Evolutionary conservation across 1,284 basidiomycete genomes (phyloP).

Genomic region (Sporisorium iseilematis-ciliati): DNA sequence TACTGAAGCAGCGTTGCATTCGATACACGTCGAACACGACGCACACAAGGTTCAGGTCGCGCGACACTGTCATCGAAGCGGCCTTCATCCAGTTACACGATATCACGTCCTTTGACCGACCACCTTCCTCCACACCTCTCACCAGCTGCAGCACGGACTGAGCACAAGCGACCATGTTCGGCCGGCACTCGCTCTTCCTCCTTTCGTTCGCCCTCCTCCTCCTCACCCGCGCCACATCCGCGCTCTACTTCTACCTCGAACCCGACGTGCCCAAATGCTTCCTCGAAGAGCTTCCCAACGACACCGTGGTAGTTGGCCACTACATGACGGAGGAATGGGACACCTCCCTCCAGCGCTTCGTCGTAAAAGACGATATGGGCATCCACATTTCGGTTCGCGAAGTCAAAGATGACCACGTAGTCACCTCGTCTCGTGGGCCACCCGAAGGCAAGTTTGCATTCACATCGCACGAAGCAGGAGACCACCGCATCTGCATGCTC

Average conservation of each 20-base stretch:
- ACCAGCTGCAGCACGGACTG: too few relatives aligned
- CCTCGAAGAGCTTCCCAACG: slow-evolving; percentile 94
- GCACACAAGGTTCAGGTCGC: neutral
- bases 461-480: slow-evolving; percentile 93
- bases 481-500: slow-evolving; percentile 94
- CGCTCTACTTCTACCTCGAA: slow-evolving; percentile 72
- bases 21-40: too few relatives aligned
- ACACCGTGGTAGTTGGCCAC: slow-evolving; percentile 92
- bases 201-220: slow-evolving; percentile 25
- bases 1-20: neutral
- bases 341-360: slow-evolving; percentile 79
- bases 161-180: slow-evolving; percentile 18
- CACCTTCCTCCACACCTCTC: neutral
- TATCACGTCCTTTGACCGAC: too few relatives aligned
- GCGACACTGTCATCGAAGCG: neutral
- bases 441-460: slow-evolving; percentile 94
- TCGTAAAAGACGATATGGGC: slow-evolving; percentile 81
- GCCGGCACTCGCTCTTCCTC: slow-evolving; percentile 8
- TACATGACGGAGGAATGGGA: slow-evolving; percentile 85
- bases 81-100: too few relatives aligned
- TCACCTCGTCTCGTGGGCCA: slow-evolving; percentile 86
- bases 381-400: slow-evolving; percentile 83
- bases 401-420: slow-evolving; percentile 56
- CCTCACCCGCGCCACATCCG: slow-evolving; percentile 20
- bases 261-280: slow-evolving; percentile 77